phyloP scores from a whole-genome alignment of 2,329 filamentous ascomycete species.

The Fusarium temperatum region DNA sequence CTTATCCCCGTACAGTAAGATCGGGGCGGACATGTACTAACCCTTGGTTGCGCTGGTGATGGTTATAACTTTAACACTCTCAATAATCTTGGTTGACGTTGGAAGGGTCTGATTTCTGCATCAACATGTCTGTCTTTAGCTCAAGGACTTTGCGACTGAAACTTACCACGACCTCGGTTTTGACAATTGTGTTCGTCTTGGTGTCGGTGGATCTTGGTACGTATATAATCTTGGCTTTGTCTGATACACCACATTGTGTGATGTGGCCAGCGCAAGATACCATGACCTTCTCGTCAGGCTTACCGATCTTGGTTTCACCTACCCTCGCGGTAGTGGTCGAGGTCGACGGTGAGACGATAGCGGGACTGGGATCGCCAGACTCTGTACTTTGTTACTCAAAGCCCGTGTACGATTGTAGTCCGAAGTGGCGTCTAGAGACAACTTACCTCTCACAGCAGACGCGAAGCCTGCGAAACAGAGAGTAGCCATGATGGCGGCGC shows the following conservation, averaged over 20 bases:
- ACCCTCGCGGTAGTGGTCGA: background rate
- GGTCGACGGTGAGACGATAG: rapidly evolving
- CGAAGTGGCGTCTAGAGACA: too few relatives aligned
- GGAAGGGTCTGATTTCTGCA: background rate
- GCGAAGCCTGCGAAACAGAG: background rate
- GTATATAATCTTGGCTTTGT: background rate
- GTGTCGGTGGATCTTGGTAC: rapidly evolving
- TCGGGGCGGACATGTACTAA: rapidly evolving
- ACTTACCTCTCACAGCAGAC: background rate
- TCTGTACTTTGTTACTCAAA: background rate
- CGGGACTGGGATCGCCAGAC: background rate
- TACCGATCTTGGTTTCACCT: background rate
- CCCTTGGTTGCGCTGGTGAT: background rate
- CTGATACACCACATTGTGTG: background rate
- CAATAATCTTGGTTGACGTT: rapidly evolving
- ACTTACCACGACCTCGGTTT: background rate
- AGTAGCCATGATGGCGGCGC: background rate
- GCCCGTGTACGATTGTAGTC: rapidly evolving
- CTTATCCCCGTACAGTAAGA: rapidly evolving
- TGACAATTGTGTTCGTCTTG: rapidly evolving
- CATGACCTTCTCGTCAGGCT: background rate
- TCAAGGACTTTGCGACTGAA: rapidly evolving
- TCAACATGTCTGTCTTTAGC: background rate
- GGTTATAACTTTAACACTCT: rapidly evolving
- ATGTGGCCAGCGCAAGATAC: background rate